Percentiles rank a stretch among this genome's conserved stretches.
phyloP scores from a whole-genome alignment of 257 asterid species.

The Handroanthus guayacan region DNA sequence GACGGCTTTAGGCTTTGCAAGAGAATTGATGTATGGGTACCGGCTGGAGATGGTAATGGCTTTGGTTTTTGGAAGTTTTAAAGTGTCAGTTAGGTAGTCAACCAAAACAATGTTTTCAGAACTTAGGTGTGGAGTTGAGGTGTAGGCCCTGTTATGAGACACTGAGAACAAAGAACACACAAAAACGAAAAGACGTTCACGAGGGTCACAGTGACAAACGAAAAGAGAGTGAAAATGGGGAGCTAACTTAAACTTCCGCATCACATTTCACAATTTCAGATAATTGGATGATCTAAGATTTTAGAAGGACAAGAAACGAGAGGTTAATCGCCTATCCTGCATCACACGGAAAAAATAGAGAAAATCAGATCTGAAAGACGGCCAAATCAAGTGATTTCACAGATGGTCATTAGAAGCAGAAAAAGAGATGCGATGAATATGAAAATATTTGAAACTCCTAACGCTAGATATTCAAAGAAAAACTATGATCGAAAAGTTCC shows the following conservation, averaged over 20 bases:
- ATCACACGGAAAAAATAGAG: neutral
- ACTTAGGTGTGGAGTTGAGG: constrained; percentile 20
- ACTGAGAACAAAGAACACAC: neutral
- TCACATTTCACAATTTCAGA: no score
- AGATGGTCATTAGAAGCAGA: neutral
- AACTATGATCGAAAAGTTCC: neutral
- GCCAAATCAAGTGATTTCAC: neutral
- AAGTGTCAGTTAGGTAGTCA: constrained; percentile 19
- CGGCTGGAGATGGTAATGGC: constrained; percentile 5
- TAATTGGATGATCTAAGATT: neutral
- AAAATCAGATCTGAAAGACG: neutral
- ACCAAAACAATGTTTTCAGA: constrained; percentile 2
- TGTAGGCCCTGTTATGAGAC: constrained; percentile 15
- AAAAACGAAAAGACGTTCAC: neutral
- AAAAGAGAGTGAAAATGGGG: no score
- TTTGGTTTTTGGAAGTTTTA: constrained; percentile 21
- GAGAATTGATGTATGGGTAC: neutral
- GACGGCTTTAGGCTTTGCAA: constrained; percentile 20
- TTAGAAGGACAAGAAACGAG: neutral
- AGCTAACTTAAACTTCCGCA: no score
- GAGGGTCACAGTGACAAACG: neutral
- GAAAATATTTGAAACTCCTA: neutral
- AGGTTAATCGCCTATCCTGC: neutral
- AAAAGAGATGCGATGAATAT: neutral
- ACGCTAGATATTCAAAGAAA: neutral